Base-by-base conservation (phyloP, 495 filamentous ascomycete genomes). In the Penicillium pancosmium region DNA sequence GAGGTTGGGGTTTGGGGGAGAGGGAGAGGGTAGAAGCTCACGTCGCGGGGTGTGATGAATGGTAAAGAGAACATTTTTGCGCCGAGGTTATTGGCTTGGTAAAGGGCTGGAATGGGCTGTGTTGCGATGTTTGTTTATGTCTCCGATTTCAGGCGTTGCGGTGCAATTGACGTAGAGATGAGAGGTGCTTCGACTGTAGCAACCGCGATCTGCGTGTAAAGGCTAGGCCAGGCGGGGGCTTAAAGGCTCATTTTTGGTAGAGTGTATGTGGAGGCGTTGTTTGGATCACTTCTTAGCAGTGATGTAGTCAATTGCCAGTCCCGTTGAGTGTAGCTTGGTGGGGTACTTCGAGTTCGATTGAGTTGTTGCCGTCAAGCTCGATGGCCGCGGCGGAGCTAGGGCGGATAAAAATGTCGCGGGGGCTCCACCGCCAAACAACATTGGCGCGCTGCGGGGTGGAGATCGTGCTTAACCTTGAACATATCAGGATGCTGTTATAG, bases 61-160 rank as follows among this genome's bases (percentile, higher is more conserved):
- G 90, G 89, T n/a, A 93, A 82, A 34, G 89, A 82, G 36, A 86
- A 80, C 66, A 90, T 82, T 82, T 84, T 89, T 52, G 57, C 31
- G 13, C 41, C 9, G 43, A 7, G n/a, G 33, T 23, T 10, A 1
- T 12, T 27, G 34, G 16, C 16, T 25, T 7, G 15, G 15, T 3
- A n/a, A 12, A 35, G 8, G 34, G 34, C 5, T 35, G 7, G 34
- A 4, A 1, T 35, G 34, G 34, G 34, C 5, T 8, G 34, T 2
- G 34, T 36, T 36, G 34, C 13, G 34, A 36, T 4, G 11, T 38
- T 13, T 12, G 11, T 38, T 38, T 38, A 6, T 38, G 11, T 31
- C 27, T 31, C 4, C n/a, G 19, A 2, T 34, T 36, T 31, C 43
- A 35, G 13, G 36, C 27, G 27, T 31, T 31, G 23, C 12, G 33